Evolutionary conservation across 345 rosid genomes (phyloP), one percentile per base, ranked within the genome.

Genomic region (Brassica cretica): DNA sequence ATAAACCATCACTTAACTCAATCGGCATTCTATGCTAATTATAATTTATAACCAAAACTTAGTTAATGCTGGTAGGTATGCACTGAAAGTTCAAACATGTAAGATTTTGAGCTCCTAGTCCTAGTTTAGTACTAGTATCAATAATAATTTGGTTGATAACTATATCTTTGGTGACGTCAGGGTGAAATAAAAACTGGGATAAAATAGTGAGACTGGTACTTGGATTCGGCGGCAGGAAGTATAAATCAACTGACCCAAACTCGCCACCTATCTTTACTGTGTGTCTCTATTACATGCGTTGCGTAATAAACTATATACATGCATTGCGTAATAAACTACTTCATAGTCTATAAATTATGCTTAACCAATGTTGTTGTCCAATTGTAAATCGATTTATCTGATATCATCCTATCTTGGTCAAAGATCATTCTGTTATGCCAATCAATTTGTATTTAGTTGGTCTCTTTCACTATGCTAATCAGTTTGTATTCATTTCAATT

Each of bases 171-270:
- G 12, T 79, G 82, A 79, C 66, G 61, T 74, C 78, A 65, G 2
- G n/a, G 1, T 39, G 41, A 61, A 74, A 70, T 68, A 29, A 64
- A 14, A 79, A 46, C 25, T 24, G 60, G 60, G 24, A 55, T 2
- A 63, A 75, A 56, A 58, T 29, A 30, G 70, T 25, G 66, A 74
- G 39, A 63, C 51, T 51, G 33, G 70, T 62, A 68, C 7, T 62
- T 73, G 78, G 76, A 80, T 80, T 56, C 64, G 82, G 79, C 76
- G 79, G 83, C 83, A 80, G 68, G 79, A 56, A 80, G 79, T 63
- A 64, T 68, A 80, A 68, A 80, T 10, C 64, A 70, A 70, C 83
- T 80, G 83, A 74, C 79, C 64, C 25, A 41, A 64, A 32, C 68
- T 69, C 79, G 37, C 51, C 75, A 68, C 74, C 66, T 14, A 56